Conservation (phyloP, 345 rosid genomes). For the Stellera chamaejasme region DNA sequence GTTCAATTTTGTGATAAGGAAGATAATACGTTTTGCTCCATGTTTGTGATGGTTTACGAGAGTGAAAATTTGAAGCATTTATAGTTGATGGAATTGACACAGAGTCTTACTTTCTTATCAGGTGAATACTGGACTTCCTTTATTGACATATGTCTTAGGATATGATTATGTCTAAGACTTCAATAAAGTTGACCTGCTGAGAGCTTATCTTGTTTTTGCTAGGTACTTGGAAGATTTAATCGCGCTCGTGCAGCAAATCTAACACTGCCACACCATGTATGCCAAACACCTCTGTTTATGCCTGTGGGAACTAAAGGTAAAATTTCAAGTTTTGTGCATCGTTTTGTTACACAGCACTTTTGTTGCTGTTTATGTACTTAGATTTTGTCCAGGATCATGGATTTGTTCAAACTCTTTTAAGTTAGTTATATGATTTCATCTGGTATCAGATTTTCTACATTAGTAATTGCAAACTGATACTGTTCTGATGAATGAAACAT, state of each 20-base stretch:
- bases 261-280: constrained; percentile 60
- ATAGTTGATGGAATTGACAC: not conserved
- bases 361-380: too few relatives aligned
- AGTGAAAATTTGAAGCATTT: not conserved
- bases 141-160: not conserved
- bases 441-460: too few relatives aligned
- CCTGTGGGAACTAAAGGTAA: constrained; percentile 88
- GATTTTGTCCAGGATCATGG: too few relatives aligned
- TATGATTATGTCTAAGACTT: not conserved
- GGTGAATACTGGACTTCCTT: not conserved
- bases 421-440: not conserved
- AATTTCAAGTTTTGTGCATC: not conserved
- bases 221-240: constrained; percentile 70
- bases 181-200: not conserved
- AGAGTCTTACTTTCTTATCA: not conserved
- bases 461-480: too few relatives aligned
- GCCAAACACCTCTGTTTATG: constrained; percentile 78
- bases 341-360: not conserved
- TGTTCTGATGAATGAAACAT: too few relatives aligned
- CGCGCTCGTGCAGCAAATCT: constrained; percentile 75
- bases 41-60: not conserved
- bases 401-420: too few relatives aligned
- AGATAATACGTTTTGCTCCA: not conserved
- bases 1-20: too few relatives aligned
- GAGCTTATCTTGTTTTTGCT: not conserved